Conservation (phyloP, 495 filamentous ascomycete species). For the Amphirosellinia nigrospora region DNA sequence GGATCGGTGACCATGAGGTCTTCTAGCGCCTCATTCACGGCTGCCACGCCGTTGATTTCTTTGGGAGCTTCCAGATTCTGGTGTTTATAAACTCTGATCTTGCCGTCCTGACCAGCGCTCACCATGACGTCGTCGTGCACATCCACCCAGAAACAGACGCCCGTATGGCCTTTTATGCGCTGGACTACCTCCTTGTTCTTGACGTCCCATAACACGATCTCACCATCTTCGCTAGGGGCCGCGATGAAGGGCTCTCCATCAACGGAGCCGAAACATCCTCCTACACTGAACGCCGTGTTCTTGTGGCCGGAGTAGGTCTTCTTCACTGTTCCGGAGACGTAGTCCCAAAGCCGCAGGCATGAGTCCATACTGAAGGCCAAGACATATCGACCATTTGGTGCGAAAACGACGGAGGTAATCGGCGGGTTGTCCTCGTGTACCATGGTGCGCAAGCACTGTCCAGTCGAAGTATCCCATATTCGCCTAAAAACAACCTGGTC, state of each 20-base stretch:
- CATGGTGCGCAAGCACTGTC: conserved; percentile 91
- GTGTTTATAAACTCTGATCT: conserved; percentile 49
- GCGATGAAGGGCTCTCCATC: conserved; percentile 67
- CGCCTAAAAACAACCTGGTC: conserved; percentile 50
- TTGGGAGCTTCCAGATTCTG: conserved; percentile 2
- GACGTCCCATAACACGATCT: conserved; percentile 89
- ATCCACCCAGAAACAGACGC: conserved; percentile 86
- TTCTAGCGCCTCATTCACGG: conserved; percentile 9
- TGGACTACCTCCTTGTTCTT: conserved; percentile 82
- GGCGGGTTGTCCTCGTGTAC: conserved; percentile 96
- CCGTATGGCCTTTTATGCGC: conserved; percentile 71
- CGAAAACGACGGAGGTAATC: conserved; percentile 88
- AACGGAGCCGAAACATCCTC: conserved; percentile 78
- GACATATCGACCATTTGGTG: conserved; percentile 90
- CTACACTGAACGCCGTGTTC: conserved; percentile 82
- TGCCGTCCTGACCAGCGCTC: conserved; percentile 52
- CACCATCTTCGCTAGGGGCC: conserved; percentile 85
- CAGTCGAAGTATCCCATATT: conserved; percentile 94
- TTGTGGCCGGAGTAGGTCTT: conserved; percentile 97
- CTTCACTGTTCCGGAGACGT: conserved; percentile 80
- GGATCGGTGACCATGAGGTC: conserved; percentile 8
- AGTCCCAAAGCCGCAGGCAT: conserved; percentile 92
- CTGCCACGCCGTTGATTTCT: conserved; percentile 21
- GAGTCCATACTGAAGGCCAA: conserved; percentile 91
- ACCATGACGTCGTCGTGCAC: conserved; percentile 52